Conservation (phyloP, 345 rosid species). For the Anacardium occidentale region DNA sequence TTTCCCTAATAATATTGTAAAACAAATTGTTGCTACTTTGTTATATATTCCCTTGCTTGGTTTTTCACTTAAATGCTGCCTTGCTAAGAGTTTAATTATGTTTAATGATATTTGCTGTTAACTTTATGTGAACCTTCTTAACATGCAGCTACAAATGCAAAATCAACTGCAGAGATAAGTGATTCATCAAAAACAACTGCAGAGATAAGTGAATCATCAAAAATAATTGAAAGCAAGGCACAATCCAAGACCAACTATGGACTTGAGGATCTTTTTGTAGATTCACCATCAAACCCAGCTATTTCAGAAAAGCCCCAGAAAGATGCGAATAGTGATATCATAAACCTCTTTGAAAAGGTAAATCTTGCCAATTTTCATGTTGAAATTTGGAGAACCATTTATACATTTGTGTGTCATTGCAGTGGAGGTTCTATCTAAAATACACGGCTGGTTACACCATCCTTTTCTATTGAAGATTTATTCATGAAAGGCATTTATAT, state of each 20-base stretch:
- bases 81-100: background rate
- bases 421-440: background rate
- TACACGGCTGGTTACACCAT: background rate
- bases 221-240: slow-evolving; percentile 21
- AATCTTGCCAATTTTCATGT: background rate
- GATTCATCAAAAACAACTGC: slow-evolving; percentile 21
- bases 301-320: slow-evolving; percentile 33
- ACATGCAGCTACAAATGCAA: slow-evolving; percentile 34
- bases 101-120: slow-evolving; percentile 5
- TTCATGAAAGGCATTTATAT: background rate
- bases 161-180: slow-evolving; percentile 21
- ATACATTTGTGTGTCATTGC: background rate
- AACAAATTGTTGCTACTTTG: background rate
- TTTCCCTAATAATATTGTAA: background rate
- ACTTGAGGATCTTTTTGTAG: slow-evolving; percentile 20
- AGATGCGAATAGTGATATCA: slow-evolving; percentile 40
- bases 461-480: background rate
- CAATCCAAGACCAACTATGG: slow-evolving; percentile 16
- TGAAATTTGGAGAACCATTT: slow-evolving; percentile 4
- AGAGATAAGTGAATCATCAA: slow-evolving; percentile 23
- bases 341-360: slow-evolving; percentile 55
- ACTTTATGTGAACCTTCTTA: slow-evolving; percentile 5
- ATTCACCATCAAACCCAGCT: slow-evolving; percentile 19
- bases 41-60: background rate
- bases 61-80: background rate